Evolutionary conservation across 176 grass and related monocot genomes (phyloP).

Genomic region (Carex pumila): DNA sequence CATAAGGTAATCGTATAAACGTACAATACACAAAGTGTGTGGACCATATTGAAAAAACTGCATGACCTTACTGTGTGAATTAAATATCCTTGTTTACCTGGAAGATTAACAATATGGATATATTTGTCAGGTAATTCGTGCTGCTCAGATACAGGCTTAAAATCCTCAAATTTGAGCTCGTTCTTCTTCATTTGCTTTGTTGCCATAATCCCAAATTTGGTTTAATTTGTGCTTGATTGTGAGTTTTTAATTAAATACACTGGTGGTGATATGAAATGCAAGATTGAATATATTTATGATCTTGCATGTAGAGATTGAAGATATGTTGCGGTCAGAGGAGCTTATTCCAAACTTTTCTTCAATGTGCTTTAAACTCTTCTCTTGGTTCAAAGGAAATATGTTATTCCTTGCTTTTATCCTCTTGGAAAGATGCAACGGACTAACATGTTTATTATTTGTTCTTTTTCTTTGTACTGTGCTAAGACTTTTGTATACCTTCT

Average conservation of each 20-base stretch:
- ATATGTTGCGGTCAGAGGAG: not conserved
- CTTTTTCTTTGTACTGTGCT: too few relatives aligned
- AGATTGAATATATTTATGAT: not conserved
- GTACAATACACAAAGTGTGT: not conserved
- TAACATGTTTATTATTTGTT: not conserved
- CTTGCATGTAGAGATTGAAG: not conserved
- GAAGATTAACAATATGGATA: constrained; percentile 33
- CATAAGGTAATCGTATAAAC: not conserved
- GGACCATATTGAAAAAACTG: not conserved
- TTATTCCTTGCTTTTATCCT: constrained; percentile 25
- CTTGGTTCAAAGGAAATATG: constrained; percentile 28
- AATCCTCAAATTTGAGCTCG: constrained; percentile 13
- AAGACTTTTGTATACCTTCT: not conserved
- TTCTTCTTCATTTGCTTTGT: constrained; percentile 13
- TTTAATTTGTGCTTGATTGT: not conserved
- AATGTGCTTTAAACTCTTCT: constrained; percentile 22
- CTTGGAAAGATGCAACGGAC: constrained; percentile 2
- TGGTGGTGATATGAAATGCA: constrained; percentile 1
- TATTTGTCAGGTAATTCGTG: constrained; percentile 3
- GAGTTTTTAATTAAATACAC: not conserved
- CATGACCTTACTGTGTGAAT: too few relatives aligned
- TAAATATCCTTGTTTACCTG: constrained; percentile 36
- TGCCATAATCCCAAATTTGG: constrained; percentile 3
- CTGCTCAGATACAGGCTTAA: constrained; percentile 23
- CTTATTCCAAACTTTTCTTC: constrained; percentile 73